phyloP scores from a whole-genome alignment of 2,329 filamentous ascomycete species.

The Ophiostoma himal-ulmi region DNA sequence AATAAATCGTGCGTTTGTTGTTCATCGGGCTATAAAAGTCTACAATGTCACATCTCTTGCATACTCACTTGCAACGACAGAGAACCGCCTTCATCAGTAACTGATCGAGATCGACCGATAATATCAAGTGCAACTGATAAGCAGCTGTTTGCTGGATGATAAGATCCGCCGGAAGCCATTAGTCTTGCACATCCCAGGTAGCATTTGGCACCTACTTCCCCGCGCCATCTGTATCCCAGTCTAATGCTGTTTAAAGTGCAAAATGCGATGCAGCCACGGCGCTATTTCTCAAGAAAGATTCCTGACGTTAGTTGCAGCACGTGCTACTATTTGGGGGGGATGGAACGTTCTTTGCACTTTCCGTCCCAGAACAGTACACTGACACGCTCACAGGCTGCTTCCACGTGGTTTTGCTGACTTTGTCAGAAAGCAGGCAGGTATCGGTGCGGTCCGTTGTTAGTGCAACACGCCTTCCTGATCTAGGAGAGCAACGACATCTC shows the following conservation, averaged over 20 bases:
- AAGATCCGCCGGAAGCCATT: background rate
- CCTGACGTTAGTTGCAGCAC: too few relatives aligned
- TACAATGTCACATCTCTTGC: background rate
- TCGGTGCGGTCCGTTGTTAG: too few relatives aligned
- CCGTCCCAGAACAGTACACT: too few relatives aligned
- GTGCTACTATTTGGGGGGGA: too few relatives aligned
- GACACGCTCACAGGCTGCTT: too few relatives aligned
- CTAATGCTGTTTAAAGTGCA: background rate
- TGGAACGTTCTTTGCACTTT: too few relatives aligned
- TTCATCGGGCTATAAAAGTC: background rate
- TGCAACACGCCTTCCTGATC: too few relatives aligned
- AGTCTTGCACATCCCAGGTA: conserved; percentile 1
- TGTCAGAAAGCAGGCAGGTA: background rate
- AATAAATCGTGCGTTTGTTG: too few relatives aligned
- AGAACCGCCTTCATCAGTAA: background rate
- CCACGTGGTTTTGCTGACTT: background rate
- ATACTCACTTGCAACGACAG: background rate
- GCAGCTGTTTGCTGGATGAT: background rate
- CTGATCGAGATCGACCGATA: background rate
- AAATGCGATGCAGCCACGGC: background rate
- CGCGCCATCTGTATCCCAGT: background rate
- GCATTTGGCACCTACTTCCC: background rate
- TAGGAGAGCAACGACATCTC: too few relatives aligned
- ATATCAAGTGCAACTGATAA: background rate
- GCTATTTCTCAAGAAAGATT: too few relatives aligned